Evolutionary conservation across 176 grass and related monocot species (phyloP).

Genomic region (Eragrostis nindensis): DNA sequence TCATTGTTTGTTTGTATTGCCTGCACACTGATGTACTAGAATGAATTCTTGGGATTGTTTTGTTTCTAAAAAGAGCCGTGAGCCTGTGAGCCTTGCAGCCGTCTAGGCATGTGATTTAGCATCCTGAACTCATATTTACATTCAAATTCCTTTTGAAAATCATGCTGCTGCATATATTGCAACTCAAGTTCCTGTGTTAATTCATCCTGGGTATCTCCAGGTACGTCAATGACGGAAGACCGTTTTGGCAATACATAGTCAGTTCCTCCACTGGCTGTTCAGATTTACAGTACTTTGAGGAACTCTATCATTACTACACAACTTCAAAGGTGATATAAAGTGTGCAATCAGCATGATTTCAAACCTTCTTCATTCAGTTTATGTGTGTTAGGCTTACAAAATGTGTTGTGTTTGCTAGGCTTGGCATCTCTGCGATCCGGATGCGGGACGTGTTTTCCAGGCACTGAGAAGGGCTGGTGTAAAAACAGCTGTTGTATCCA

Average conservation of each 20-base stretch:
- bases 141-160: not conserved
- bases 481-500: constrained; percentile 90
- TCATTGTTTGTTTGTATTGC: constrained; percentile 19
- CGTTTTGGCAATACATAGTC: constrained; percentile 93
- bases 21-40: constrained; percentile 10
- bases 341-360: not conserved
- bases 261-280: constrained; percentile 91
- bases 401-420: constrained; percentile 59
- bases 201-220: constrained; percentile 42
- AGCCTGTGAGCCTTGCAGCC: not conserved
- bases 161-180: constrained; percentile 14
- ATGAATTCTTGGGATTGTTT: constrained; percentile 5
- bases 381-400: constrained; percentile 28
- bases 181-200: constrained; percentile 14
- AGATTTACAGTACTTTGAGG: constrained; percentile 90
- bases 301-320: constrained; percentile 89
- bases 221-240: constrained; percentile 96
- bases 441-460: constrained; percentile 78
- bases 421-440: constrained; percentile 87
- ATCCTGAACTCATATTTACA: not conserved
- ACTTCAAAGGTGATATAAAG: constrained; percentile 77
- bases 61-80: constrained; percentile 13
- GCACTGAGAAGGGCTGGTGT: constrained; percentile 86
- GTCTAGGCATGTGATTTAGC: not conserved
- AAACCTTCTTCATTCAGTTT: constrained; percentile 18